Base-by-base conservation (phyloP, 78 protist genomes). In the Cavenderia fasciculata region DNA sequence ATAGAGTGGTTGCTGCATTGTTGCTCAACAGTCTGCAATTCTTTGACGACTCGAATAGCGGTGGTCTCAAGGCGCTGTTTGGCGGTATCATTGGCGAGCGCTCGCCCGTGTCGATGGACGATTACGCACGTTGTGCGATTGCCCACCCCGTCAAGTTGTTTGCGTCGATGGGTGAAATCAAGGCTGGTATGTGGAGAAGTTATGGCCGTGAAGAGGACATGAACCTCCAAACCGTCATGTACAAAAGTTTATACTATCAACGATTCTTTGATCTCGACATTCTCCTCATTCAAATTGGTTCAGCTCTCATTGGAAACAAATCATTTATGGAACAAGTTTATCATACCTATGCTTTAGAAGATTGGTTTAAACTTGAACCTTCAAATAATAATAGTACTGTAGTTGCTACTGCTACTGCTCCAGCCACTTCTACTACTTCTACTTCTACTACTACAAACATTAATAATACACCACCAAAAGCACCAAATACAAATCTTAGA, bases 181-280 rank as follows among this genome's bases (percentile, higher is more conserved):
- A 57, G 61, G 56, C 90, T 29, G 90, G 90, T 2, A 43, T 82
- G 70, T 82, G 90, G 90, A 36, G 78, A 43, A 16, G 69, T 23
- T 54, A 82, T 41, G 90, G 79, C 21, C 16, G 90, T 8, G 90
- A 82, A 21, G 90, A 82, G 38, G 90, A 82, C 57, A 82, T 82
- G 90, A 19, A 36, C 1, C 29, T 52, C 4, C 90, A 82, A 57
- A 27, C 90, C 2, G 36, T 57, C 0, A 59, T 82, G 21, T 82
- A 82, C 44, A 76, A 52, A 40, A 68, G 78, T 68, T 54, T 82
- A n/a, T 71, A 82, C 62, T 82, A 51, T 36, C 76, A 82, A 36
- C 34, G 73, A 47, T 82, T 66, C 51, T 82, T 31, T 59, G 90
- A 82, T 56, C 51, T 82, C 1, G 90, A 82, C 23, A 52, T 82